These are phyloP conservation scores for Populus ilicifolia DNA, from an alignment of 345 rosid genomes.

Conservation along the genomic window DNA sequence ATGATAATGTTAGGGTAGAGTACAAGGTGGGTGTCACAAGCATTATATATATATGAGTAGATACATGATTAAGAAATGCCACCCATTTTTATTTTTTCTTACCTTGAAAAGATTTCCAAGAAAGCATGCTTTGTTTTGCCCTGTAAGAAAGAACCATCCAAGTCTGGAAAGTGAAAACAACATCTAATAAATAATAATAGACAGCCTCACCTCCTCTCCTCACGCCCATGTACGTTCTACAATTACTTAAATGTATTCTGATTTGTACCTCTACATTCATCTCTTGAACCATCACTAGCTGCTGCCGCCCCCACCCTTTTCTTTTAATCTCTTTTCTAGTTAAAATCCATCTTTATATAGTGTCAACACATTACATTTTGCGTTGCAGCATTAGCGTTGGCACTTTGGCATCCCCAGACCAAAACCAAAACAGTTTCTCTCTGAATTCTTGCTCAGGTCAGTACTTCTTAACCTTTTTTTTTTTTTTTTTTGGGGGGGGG, in stretches of 20 bases:
- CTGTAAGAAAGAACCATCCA: slow-evolving; percentile 8
- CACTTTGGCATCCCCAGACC: background rate
- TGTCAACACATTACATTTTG: slow-evolving; percentile 3
- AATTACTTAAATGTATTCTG: background rate
- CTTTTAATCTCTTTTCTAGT: too few species aligned
- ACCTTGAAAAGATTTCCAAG: slow-evolving; percentile 22
- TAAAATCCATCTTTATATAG: slow-evolving; percentile 31
- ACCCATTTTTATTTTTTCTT: slow-evolving; percentile 20
- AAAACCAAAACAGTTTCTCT: slow-evolving; percentile 8
- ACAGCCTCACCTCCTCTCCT: background rate
- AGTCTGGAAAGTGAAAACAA: slow-evolving; percentile 11
- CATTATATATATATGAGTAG: background rate
- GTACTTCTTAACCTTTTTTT: slow-evolving; percentile 11
- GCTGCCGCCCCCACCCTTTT: slow-evolving; percentile 5
- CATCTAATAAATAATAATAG: background rate
- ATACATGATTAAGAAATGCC: slow-evolving; percentile 40
- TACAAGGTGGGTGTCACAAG: slow-evolving; percentile 26
- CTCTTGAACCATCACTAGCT: slow-evolving; percentile 14
- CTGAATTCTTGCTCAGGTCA: slow-evolving; percentile 39
- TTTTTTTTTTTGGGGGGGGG: background rate
- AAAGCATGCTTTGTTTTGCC: slow-evolving; percentile 8
- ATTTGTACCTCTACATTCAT: background rate
- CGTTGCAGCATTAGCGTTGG: background rate
- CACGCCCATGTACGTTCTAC: background rate
- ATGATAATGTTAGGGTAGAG: slow-evolving; percentile 17